phyloP scores from a whole-genome alignment of 352 stramenopile species.

The Aphanomyces stellatus region DNA sequence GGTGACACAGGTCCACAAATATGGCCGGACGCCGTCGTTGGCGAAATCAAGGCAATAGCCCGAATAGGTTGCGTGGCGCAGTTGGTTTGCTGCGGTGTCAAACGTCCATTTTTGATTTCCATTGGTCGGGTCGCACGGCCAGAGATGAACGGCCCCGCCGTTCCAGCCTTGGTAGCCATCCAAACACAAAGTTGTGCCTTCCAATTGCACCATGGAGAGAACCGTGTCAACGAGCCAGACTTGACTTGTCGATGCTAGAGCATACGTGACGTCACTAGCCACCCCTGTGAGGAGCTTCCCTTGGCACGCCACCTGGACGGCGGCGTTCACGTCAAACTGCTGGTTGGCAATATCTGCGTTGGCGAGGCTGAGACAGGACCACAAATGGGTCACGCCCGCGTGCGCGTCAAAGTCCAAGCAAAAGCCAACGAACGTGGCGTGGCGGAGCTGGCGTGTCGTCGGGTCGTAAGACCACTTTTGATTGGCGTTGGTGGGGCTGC shows the following conservation, averaged over 20 bases:
- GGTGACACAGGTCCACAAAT: neutral
- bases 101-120: neutral
- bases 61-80: neutral
- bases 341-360: neutral
- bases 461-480: slow-evolving; percentile 36
- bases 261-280: neutral
- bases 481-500: no score
- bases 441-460: slow-evolving; percentile 32
- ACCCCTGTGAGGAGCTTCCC: neutral
- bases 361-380: neutral
- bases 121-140: neutral
- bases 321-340: neutral
- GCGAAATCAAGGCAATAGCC: neutral
- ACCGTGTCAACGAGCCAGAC: neutral
- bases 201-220: neutral
- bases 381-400: neutral
- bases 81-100: neutral
- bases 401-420: slow-evolving; percentile 32
- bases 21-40: neutral
- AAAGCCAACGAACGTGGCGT: slow-evolving; percentile 36
- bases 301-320: neutral
- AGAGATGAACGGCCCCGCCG: neutral
- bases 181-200: neutral
- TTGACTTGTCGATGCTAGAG: neutral
- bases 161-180: neutral